Evolutionary conservation across 2,329 filamentous ascomycete species (phyloP).

Genomic region (Fusarium cicatricum): DNA sequence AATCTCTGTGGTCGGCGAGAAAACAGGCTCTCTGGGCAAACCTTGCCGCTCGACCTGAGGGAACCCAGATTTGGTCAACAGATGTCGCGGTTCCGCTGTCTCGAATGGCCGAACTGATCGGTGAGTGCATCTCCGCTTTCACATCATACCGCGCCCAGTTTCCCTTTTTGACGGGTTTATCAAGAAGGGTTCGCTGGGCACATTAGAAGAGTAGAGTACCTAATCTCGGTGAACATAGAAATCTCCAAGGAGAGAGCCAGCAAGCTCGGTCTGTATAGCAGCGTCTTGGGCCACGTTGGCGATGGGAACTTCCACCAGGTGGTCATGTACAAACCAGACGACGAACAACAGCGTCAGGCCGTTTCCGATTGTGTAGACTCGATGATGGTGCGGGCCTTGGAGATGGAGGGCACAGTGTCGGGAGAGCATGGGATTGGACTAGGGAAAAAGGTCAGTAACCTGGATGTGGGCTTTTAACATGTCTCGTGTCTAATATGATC

Average conservation of each 20-base stretch:
- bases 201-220: not conserved
- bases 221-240: constrained; percentile 48
- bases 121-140: constrained; percentile 25
- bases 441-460: constrained; percentile 69
- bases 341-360: constrained; percentile 61
- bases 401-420: constrained; percentile 76
- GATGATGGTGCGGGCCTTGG: constrained; percentile 75
- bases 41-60: constrained; percentile 68
- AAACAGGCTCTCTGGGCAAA: constrained; percentile 80
- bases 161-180: too few relatives aligned
- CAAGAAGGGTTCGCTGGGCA: too few relatives aligned
- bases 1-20: constrained; percentile 77
- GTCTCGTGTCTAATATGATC: not conserved
- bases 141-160: too few relatives aligned
- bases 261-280: constrained; percentile 67
- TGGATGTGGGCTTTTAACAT: not conserved
- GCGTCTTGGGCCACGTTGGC: constrained; percentile 77
- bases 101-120: constrained; percentile 73
- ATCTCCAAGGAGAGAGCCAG: constrained; percentile 72
- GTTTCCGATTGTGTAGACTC: constrained; percentile 69
- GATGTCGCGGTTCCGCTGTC: constrained; percentile 83
- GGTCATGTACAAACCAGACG: constrained; percentile 54
- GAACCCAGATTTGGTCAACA: constrained; percentile 77
- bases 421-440: constrained; percentile 77
- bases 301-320: constrained; percentile 78